A percentile compares a stretch with the other conserved stretches of the same genome.
Conservation (phyloP, 352 stramenopile genomes). For the Pythium phragmiticola region DNA sequence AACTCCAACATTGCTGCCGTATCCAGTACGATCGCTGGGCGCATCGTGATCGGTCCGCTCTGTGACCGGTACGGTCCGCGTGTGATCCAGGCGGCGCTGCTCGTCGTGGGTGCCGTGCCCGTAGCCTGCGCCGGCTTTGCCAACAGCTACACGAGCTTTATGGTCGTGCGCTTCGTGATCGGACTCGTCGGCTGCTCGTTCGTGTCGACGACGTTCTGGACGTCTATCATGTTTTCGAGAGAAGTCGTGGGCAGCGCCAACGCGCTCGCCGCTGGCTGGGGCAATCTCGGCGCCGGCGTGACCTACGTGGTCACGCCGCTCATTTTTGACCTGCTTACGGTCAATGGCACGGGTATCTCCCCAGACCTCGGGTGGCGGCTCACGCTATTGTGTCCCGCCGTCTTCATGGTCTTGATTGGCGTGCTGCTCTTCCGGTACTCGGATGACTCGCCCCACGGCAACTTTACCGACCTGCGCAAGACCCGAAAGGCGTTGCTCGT, state of each 20-base stretch:
- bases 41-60: conserved; percentile 88
- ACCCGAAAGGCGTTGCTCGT: conserved; percentile 1
- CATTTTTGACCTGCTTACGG: conserved; percentile 88
- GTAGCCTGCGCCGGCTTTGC: conserved; percentile 84
- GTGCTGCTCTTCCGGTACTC: conserved; percentile 72
- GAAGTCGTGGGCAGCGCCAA: conserved; percentile 93
- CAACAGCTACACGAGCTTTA: conserved; percentile 67
- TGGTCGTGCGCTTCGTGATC: conserved; percentile 92
- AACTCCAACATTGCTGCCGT: conserved; percentile 92
- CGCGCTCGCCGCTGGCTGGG: conserved; percentile 90
- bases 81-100: conserved; percentile 73
- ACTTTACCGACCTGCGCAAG: conserved; percentile 80
- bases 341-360: conserved; percentile 30
- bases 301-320: conserved; percentile 87
- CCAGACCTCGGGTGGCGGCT: conserved; percentile 89
- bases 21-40: conserved; percentile 87
- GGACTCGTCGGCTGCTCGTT: conserved; percentile 93
- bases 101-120: conserved; percentile 80
- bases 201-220: conserved; percentile 94
- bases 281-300: conserved; percentile 91
- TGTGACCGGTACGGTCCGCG: conserved; percentile 91
- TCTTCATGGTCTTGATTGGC: conserved; percentile 77
- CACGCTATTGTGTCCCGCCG: conserved; percentile 85
- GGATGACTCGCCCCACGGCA: conserved; percentile 92
- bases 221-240: conserved; percentile 91